A percentile compares a stretch with the other conserved stretches of the same genome.
Conservation (phyloP, 257 asterid genomes). For the Solanum boliviense region DNA sequence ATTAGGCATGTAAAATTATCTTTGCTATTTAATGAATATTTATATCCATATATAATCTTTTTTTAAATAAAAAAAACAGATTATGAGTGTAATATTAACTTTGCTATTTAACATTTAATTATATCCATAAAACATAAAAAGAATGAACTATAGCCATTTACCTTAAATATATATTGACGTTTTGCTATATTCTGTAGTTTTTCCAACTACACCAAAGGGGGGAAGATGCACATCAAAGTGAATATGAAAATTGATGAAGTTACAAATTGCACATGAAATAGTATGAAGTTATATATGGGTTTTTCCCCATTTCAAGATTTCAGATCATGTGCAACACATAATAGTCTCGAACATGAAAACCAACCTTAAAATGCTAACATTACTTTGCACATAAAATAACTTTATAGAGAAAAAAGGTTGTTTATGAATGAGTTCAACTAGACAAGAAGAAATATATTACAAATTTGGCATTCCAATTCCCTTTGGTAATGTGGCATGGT, state of each 20-base stretch:
- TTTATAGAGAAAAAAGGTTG: not conserved
- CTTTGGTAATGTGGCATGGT: not conserved
- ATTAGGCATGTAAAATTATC: too few species aligned
- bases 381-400: not conserved
- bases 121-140: too few species aligned
- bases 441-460: not conserved
- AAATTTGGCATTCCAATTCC: not conserved
- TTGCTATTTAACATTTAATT: too few species aligned
- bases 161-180: too few species aligned
- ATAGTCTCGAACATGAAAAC: not conserved
- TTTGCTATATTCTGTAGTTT: too few species aligned
- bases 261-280: not conserved
- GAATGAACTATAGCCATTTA: too few species aligned
- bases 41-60: too few species aligned
- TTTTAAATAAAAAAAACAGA: too few species aligned
- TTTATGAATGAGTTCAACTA: not conserved
- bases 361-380: not conserved
- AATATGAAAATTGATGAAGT: not conserved
- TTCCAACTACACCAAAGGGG: not conserved
- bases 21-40: too few species aligned
- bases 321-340: not conserved
- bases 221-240: not conserved
- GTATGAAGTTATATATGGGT: not conserved
- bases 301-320: not conserved
- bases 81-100: too few species aligned